Percentiles rank a stretch among this genome's conserved stretches.
These are phyloP conservation scores for Panicum miliaceum DNA, from an alignment of 176 grass and related monocot genomes.

Conservation along the genomic window DNA sequence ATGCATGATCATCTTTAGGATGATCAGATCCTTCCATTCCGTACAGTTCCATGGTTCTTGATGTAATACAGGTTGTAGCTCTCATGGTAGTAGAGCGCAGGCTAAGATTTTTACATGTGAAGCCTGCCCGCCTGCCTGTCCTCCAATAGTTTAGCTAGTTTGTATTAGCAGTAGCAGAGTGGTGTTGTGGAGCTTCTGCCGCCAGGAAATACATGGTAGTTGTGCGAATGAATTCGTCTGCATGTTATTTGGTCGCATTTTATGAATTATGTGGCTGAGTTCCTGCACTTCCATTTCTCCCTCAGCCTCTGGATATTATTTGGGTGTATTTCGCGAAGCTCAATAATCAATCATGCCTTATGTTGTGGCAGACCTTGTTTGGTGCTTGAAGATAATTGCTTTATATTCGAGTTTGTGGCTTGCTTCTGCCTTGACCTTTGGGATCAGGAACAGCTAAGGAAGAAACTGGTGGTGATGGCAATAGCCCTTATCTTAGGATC, in stretches of 20 bases:
- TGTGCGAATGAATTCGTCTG: conserved; percentile 30
- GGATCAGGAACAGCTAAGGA: too few relatives aligned
- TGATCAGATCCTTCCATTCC: conserved; percentile 37
- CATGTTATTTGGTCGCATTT: background rate
- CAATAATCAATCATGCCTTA: background rate
- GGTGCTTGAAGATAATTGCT: background rate
- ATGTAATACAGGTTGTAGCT: conserved; percentile 55
- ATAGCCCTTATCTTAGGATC: background rate
- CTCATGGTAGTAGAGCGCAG: conserved; percentile 46
- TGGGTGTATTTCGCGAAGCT: background rate
- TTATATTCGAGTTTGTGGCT: background rate
- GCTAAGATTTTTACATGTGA: conserved; percentile 58
- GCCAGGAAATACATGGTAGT: conserved; percentile 26
- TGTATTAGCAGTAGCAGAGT: conserved; percentile 36
- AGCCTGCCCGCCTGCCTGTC: conserved; percentile 36
- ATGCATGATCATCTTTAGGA: conserved; percentile 6
- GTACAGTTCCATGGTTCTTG: conserved; percentile 62
- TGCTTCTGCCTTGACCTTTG: background rate
- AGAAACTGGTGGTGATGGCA: background rate
- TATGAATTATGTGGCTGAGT: conserved; percentile 4
- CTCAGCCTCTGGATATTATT: background rate
- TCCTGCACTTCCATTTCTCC: background rate
- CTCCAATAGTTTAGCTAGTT: conserved; percentile 22
- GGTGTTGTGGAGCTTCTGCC: conserved; percentile 24
- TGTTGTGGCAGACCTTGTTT: background rate